A percentile compares a stretch with the other conserved stretches of the same genome.
These are phyloP conservation scores for Bryoglossum gracile DNA, from an alignment of 495 filamentous ascomycete species.

Conservation along the genomic window DNA sequence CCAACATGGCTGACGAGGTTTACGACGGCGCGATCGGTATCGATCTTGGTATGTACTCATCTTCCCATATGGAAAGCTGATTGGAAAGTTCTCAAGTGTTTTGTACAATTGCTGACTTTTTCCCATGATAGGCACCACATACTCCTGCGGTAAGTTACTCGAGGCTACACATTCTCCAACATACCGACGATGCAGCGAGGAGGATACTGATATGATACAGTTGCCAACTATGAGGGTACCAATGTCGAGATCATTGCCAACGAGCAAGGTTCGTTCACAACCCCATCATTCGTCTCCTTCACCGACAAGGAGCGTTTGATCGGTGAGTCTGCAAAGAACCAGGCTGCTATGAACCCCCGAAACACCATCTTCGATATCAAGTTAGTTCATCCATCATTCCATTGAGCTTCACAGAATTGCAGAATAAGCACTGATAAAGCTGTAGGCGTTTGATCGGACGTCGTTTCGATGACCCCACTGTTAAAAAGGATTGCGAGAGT, in stretches of 20 bases:
- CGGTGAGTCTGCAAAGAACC: slow-evolving; percentile 99
- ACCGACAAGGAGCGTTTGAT: slow-evolving; percentile 97
- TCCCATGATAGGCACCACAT: slow-evolving; percentile 58
- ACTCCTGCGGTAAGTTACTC: slow-evolving; percentile 61
- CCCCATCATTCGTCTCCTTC: slow-evolving; percentile 97
- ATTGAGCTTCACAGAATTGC: not conserved
- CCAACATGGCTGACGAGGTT: slow-evolving; percentile 84
- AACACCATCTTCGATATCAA: slow-evolving; percentile 99
- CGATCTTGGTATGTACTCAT: slow-evolving; percentile 73
- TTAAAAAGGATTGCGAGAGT: slow-evolving; percentile 95
- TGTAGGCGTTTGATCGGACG: slow-evolving; percentile 86
- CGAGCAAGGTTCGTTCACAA: slow-evolving; percentile 98
- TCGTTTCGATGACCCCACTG: slow-evolving; percentile 86
- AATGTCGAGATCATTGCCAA: slow-evolving; percentile 99
- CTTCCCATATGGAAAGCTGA: slow-evolving; percentile 9
- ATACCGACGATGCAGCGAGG: not conserved
- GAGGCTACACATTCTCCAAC: not conserved
- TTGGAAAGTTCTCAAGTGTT: slow-evolving; percentile 3
- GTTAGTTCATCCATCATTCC: slow-evolving; percentile 35
- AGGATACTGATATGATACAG: slow-evolving; percentile 28
- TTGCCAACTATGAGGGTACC: slow-evolving; percentile 97
- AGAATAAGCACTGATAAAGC: not conserved
- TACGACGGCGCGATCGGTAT: slow-evolving; percentile 99
- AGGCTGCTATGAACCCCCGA: slow-evolving; percentile 95
- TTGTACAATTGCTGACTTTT: slow-evolving; percentile 14